Conservation (phyloP, 441 rosid species). For the Oxalis stricta region DNA sequence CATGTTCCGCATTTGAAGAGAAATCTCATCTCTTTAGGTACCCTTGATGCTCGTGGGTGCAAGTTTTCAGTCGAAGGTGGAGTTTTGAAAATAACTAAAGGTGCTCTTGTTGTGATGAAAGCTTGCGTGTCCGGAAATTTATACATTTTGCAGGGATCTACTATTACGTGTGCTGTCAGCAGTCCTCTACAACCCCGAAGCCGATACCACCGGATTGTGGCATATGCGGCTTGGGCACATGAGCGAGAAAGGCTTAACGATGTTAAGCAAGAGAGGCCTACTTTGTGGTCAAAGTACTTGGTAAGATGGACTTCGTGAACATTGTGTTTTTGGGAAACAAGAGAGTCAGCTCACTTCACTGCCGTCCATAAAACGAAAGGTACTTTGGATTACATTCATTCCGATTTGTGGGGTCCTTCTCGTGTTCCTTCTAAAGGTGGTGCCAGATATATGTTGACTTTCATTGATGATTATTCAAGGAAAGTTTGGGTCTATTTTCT, state of each 20-base stretch:
- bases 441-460: neutral
- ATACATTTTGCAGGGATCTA: neutral
- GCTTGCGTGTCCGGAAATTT: neutral
- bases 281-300: neutral
- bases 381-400: neutral
- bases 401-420: neutral
- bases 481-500: neutral
- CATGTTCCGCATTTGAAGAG: no score
- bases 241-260: neutral
- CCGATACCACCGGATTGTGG: slow-evolving; percentile 1
- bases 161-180: neutral
- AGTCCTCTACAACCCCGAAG: neutral
- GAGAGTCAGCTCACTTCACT: neutral
- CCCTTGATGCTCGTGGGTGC: no score
- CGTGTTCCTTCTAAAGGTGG: neutral
- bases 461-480: neutral
- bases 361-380: neutral
- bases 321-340: neutral
- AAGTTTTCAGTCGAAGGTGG: no score
- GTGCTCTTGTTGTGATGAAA: neutral
- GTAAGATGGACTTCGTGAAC: neutral
- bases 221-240: neutral
- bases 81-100: neutral
- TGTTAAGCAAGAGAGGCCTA: neutral
- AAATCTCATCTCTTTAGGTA: no score